phyloP scores from a whole-genome alignment of 176 grass and related monocot species.

The Oryza punctata region DNA sequence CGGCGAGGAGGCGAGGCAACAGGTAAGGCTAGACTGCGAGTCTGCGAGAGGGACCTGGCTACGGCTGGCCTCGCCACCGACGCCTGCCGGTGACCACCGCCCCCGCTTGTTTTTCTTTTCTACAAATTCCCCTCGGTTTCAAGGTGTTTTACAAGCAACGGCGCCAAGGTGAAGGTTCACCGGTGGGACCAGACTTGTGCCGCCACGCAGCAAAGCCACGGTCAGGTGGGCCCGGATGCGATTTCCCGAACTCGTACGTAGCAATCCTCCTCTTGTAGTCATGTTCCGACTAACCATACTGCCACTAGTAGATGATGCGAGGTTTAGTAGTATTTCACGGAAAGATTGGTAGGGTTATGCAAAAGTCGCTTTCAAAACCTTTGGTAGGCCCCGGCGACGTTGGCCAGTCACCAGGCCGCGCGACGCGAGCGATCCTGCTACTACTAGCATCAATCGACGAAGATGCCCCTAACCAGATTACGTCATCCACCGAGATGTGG shows the following conservation, averaged over 20 bases:
- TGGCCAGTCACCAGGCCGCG: slow-evolving; percentile 30
- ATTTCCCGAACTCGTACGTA: not conserved
- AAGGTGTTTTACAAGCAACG: not conserved
- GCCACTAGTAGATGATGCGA: not conserved
- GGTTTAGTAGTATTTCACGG: not conserved
- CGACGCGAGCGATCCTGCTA: slow-evolving; percentile 31
- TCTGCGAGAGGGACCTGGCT: not conserved
- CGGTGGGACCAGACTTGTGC: not conserved
- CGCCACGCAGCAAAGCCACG: not conserved
- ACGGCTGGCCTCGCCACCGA: slow-evolving; percentile 36
- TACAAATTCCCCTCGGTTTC: not conserved
- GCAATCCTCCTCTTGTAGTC: not conserved
- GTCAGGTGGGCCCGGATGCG: slow-evolving; percentile 24
- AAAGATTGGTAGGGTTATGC: not conserved
- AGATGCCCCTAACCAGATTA: not conserved
- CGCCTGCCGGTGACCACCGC: slow-evolving; percentile 34
- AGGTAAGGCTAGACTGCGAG: no score
- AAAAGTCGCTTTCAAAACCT: slow-evolving; percentile 32
- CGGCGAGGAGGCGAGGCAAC: not conserved
- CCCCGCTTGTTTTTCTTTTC: not conserved
- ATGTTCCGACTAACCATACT: not conserved
- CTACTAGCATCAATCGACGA: not conserved
- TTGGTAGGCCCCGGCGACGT: slow-evolving; percentile 32
- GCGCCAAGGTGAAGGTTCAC: not conserved
- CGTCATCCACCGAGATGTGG: not conserved